phyloP scores from a whole-genome alignment of 116 monocot species.

The Thalassia testudinum region DNA sequence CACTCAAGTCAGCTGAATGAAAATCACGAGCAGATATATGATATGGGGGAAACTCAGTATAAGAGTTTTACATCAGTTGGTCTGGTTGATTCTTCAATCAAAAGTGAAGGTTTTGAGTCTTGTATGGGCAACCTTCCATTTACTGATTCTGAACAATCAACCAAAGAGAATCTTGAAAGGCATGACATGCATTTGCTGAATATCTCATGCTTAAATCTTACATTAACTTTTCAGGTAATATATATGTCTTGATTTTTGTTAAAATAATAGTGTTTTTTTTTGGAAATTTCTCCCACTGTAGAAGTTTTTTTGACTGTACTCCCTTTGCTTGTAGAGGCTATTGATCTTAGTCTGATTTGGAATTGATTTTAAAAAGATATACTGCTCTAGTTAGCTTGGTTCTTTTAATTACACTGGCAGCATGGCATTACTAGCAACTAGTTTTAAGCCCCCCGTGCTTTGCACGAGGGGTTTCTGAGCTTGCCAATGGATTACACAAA shows the following conservation, averaged over 20 bases:
- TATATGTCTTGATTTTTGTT: not conserved
- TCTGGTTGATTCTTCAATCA: conserved; percentile 6
- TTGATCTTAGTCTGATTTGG: too few species aligned
- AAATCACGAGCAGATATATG: conserved; percentile 2
- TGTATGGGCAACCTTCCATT: conserved; percentile 37
- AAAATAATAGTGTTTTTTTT: not conserved
- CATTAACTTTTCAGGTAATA: conserved; percentile 60
- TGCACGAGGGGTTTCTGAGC: too few species aligned
- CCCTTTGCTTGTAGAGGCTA: too few species aligned
- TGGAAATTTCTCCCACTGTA: too few species aligned
- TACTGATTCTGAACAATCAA: conserved; percentile 24
- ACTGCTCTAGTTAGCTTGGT: too few species aligned
- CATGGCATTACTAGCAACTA: too few species aligned
- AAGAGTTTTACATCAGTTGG: conserved; percentile 4
- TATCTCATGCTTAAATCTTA: conserved; percentile 34
- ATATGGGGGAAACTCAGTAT: conserved; percentile 7
- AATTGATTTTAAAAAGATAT: too few species aligned
- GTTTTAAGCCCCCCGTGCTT: too few species aligned
- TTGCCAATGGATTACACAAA: too few species aligned
- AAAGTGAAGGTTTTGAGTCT: conserved; percentile 15
- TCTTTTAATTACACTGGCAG: too few species aligned
- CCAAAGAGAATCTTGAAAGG: conserved; percentile 13
- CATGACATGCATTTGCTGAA: conserved; percentile 35
- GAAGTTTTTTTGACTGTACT: too few species aligned
- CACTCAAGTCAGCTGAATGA: conserved; percentile 11